Evolutionary conservation across 192 early-diverging fungal species (phyloP).

Genomic region (Cladochytrium replicatum): DNA sequence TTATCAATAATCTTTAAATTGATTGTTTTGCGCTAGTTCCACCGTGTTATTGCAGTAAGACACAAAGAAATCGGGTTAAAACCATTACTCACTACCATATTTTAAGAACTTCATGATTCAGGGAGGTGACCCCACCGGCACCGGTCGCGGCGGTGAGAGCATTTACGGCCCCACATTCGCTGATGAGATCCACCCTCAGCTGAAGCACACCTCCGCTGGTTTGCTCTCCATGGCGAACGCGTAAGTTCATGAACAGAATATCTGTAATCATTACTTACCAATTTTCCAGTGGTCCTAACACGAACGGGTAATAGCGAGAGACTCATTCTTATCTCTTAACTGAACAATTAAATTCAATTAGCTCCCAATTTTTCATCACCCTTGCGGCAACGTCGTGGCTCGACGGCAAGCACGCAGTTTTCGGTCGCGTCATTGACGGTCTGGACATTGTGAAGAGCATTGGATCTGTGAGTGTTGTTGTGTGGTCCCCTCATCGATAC

Average conservation of each 20-base stretch:
- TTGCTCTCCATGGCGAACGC: conserved; percentile 84
- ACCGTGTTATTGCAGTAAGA: conserved; percentile 58
- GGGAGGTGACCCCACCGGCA: conserved; percentile 58
- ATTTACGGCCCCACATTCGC: conserved; percentile 77
- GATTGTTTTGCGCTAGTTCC: conserved; percentile 66
- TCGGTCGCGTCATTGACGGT: conserved; percentile 46
- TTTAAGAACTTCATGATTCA: conserved; percentile 93
- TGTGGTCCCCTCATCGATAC: neutral
- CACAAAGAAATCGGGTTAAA: too few relatives aligned
- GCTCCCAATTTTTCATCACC: conserved; percentile 91
- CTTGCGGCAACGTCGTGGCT: conserved; percentile 42
- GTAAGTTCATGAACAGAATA: conserved; percentile 56
- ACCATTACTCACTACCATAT: neutral
- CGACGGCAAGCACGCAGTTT: conserved; percentile 50
- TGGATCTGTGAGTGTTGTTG: conserved; percentile 44
- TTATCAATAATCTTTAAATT: neutral
- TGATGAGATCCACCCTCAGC: conserved; percentile 44
- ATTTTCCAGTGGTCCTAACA: conserved; percentile 49
- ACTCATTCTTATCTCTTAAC: neutral
- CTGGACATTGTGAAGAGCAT: conserved; percentile 51
- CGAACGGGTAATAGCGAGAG: conserved; percentile 12
- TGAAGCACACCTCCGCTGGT: conserved; percentile 34
- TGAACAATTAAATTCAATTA: conserved; percentile 15
- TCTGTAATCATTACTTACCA: conserved; percentile 35
- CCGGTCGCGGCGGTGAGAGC: conserved; percentile 55